These are phyloP conservation scores for Zizania palustris DNA, from an alignment of 202 grass and related monocot genomes.

Conservation along the genomic window DNA sequence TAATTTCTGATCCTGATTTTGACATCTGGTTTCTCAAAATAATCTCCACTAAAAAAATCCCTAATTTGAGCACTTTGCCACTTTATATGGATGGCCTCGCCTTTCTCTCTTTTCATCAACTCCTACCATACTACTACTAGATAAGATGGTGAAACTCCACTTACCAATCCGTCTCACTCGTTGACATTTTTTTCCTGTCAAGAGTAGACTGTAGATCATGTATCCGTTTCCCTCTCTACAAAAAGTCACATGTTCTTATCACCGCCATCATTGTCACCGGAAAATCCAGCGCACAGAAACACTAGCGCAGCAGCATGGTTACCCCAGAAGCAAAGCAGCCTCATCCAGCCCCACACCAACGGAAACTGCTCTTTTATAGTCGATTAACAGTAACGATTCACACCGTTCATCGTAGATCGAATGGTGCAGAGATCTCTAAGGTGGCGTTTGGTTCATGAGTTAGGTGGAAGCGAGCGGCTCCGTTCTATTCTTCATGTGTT, in stretches of 20 bases:
- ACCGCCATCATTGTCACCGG: background rate
- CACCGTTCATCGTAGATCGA: background rate
- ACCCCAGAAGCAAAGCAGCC: constrained; percentile 30
- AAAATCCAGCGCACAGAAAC: constrained; percentile 49
- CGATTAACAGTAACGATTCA: too few relatives aligned
- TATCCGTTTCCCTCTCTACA: background rate
- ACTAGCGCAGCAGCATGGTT: constrained; percentile 29
- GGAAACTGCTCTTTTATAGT: too few relatives aligned
- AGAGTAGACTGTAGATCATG: too few relatives aligned
- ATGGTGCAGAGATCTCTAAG: too few relatives aligned
- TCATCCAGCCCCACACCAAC: background rate
- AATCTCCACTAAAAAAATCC: background rate
- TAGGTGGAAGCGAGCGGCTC: too few relatives aligned
- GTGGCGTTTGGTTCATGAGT: too few relatives aligned
- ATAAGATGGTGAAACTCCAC: background rate
- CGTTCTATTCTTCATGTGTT: too few relatives aligned
- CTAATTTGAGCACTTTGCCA: background rate
- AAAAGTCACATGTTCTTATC: background rate
- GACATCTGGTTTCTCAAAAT: background rate
- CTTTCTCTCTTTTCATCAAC: background rate
- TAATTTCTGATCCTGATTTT: too few relatives aligned
- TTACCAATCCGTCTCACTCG: constrained; percentile 12
- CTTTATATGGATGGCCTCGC: too few relatives aligned
- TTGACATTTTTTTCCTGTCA: background rate
- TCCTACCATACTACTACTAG: background rate